Evolutionary conservation across 768 basidiomycete species (phyloP).

Genomic region (Boletales sp.): DNA sequence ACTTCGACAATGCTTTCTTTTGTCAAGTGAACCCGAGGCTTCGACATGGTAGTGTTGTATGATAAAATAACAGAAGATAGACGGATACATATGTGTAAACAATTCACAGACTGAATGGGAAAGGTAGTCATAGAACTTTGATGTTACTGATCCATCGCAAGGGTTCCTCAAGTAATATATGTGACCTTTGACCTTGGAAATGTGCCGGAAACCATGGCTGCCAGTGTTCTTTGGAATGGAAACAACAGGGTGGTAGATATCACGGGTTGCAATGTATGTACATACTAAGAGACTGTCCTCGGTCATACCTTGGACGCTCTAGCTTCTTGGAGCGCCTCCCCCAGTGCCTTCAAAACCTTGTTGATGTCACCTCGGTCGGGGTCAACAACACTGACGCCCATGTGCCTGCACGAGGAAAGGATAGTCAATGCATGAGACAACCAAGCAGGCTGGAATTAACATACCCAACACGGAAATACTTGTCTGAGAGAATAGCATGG

Average conservation of each 20-base stretch:
- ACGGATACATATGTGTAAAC: too few relatives aligned
- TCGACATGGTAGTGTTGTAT: slow-evolving; percentile 4
- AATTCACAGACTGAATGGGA: too few relatives aligned
- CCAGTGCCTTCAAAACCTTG: slow-evolving; percentile 61
- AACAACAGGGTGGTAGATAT: neutral
- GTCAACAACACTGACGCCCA: slow-evolving; percentile 85
- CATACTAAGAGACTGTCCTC: too few relatives aligned
- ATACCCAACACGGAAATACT: slow-evolving; percentile 88
- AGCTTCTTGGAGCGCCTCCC: slow-evolving; percentile 47
- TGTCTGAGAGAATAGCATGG: slow-evolving; percentile 41
- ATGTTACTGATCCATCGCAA: too few relatives aligned
- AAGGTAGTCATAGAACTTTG: too few relatives aligned
- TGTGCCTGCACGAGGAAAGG: slow-evolving; percentile 52
- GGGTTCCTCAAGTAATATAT: too few relatives aligned
- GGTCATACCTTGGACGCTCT: slow-evolving; percentile 14
- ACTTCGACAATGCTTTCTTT: slow-evolving; percentile 17
- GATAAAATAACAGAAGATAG: too few relatives aligned
- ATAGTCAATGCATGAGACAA: neutral
- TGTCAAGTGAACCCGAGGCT: slow-evolving; percentile 14
- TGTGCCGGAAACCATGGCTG: too few relatives aligned
- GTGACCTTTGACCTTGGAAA: too few relatives aligned
- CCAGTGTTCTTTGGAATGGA: too few relatives aligned
- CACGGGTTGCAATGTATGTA: neutral
- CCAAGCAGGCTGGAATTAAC: slow-evolving; percentile 19
- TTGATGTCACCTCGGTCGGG: slow-evolving; percentile 69